A percentile compares a stretch with the other conserved stretches of the same genome.
These are phyloP conservation scores for Trichoderma semiorbis DNA, from an alignment of 2,329 filamentous ascomycete species.

Conservation along the genomic window DNA sequence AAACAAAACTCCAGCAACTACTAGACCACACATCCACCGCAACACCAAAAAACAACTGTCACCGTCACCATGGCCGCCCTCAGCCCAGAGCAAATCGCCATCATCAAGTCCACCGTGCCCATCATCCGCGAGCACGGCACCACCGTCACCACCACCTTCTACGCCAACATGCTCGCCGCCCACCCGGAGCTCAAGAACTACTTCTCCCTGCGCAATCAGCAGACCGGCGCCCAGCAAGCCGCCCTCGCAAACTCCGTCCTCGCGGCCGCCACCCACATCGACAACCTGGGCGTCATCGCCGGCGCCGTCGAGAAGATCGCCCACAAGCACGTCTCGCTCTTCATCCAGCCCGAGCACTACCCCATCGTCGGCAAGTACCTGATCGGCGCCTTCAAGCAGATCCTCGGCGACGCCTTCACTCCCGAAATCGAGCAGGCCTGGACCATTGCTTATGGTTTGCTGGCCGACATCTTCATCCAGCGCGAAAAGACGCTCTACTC, in stretches of 20 bases:
- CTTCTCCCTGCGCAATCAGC: slow-evolving; percentile 69
- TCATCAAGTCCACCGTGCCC: slow-evolving; percentile 74
- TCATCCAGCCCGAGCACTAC: slow-evolving; percentile 66
- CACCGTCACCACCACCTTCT: slow-evolving; percentile 67
- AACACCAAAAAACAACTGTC: neutral
- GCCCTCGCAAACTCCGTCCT: slow-evolving; percentile 67
- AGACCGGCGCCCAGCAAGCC: slow-evolving; percentile 62
- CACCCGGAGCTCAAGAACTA: slow-evolving; percentile 64
- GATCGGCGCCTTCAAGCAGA: slow-evolving; percentile 61
- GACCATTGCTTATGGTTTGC: slow-evolving; percentile 65
- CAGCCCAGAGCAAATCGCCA: slow-evolving; percentile 60
- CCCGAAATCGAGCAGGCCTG: slow-evolving; percentile 66
- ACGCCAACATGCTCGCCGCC: slow-evolving; percentile 62
- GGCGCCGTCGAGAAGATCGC: slow-evolving; percentile 64
- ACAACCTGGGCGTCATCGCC: slow-evolving; percentile 59
- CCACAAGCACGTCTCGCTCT: slow-evolving; percentile 70
- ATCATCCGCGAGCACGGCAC: slow-evolving; percentile 66
- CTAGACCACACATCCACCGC: neutral
- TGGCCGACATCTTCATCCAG: slow-evolving; percentile 67
- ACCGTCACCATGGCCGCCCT: slow-evolving; percentile 44
- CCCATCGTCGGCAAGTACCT: slow-evolving; percentile 65
- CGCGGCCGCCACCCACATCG: slow-evolving; percentile 69
- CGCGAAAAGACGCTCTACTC: slow-evolving; percentile 62
- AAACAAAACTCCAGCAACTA: neutral
- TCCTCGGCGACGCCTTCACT: slow-evolving; percentile 66